These are phyloP conservation scores for Tremella mesenterica DNA, from an alignment of 768 basidiomycete genomes.

Conservation along the genomic window DNA sequence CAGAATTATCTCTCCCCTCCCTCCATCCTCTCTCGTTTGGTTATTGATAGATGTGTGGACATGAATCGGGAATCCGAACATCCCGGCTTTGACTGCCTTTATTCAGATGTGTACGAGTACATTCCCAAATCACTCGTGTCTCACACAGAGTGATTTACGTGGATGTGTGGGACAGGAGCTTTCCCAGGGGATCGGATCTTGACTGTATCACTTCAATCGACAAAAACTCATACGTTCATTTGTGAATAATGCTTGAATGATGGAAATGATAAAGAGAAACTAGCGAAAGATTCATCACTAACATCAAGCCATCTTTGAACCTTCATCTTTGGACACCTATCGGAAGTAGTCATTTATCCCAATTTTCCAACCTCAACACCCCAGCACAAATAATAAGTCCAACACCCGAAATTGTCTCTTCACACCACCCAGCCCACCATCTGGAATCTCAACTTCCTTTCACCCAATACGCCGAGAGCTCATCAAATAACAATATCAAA, in stretches of 20 bases:
- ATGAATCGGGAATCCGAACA: too few species aligned
- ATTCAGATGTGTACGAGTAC: too few species aligned
- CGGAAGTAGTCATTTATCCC: not conserved
- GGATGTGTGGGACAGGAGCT: too few species aligned
- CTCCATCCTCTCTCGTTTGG: too few species aligned
- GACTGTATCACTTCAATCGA: too few species aligned
- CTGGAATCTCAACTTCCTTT: constrained; percentile 2
- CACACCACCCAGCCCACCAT: not conserved
- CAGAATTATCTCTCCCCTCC: not conserved
- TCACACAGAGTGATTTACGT: too few species aligned
- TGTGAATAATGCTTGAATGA: not conserved
- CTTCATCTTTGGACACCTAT: constrained; percentile 34
- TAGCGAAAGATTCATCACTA: not conserved
- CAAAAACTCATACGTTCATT: not conserved
- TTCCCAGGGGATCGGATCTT: too few species aligned
- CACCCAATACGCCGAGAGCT: not conserved
- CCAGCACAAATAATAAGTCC: not conserved
- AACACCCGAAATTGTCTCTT: not conserved
- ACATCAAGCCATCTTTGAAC: constrained; percentile 19
- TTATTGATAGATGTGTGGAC: too few species aligned
- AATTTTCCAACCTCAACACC: not conserved
- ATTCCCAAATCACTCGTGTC: too few species aligned
- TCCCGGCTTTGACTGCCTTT: too few species aligned
- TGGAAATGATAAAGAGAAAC: not conserved
- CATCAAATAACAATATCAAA: not conserved